Conservation (phyloP, 1,284 basidiomycete species). For the Salmacisia buchloeana region DNA sequence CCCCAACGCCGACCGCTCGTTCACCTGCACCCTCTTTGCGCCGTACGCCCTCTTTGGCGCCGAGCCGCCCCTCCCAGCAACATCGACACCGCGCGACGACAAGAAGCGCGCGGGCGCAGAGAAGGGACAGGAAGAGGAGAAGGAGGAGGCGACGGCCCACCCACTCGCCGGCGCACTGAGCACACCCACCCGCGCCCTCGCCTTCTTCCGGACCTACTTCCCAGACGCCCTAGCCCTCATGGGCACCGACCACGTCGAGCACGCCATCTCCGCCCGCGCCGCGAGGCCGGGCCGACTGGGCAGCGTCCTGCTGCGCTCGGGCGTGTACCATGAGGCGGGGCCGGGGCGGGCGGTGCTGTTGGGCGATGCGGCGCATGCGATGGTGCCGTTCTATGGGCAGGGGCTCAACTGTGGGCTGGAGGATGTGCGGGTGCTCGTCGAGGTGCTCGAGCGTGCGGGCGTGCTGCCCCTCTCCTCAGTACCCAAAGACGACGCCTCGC, state of each 20-base stretch:
- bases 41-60: constrained; percentile 69
- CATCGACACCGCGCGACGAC: not conserved
- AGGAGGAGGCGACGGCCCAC: not conserved
- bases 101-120: not conserved
- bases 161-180: constrained; percentile 1
- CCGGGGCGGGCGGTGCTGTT: constrained; percentile 63
- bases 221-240: constrained; percentile 77
- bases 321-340: constrained; percentile 75
- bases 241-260: constrained; percentile 61
- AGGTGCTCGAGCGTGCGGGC: constrained; percentile 60
- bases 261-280: constrained; percentile 49
- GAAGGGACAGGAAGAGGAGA: not conserved
- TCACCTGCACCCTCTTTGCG: constrained; percentile 76
- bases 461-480: not conserved
- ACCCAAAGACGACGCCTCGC: not conserved
- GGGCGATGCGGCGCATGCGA: constrained; percentile 91
- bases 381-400: constrained; percentile 97
- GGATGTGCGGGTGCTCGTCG: constrained; percentile 82
- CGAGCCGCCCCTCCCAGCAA: not conserved
- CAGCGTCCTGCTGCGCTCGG: constrained; percentile 80
- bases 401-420: constrained; percentile 96
- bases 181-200: constrained; percentile 38
- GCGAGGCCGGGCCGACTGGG: constrained; percentile 77
- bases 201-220: constrained; percentile 80
- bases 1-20: constrained; percentile 60